Evolutionary conservation across 768 basidiomycete species (phyloP).

Genomic region (Russula brevipes): DNA sequence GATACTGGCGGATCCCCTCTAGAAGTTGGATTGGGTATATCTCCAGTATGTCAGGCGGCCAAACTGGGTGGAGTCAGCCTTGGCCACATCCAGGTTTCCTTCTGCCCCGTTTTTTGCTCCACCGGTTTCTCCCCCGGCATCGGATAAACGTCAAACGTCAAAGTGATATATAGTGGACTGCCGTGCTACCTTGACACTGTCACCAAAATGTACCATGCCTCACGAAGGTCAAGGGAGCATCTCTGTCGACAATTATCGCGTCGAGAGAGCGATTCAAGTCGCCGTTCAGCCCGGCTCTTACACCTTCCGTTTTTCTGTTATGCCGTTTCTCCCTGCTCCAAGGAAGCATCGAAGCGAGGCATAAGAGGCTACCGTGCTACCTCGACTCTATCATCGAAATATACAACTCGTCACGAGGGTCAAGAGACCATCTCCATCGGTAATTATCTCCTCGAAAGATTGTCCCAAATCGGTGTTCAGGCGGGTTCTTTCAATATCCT

Average conservation of each 20-base stretch:
- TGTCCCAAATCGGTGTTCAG: slow-evolving; percentile 60
- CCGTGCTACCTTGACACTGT: too few relatives aligned
- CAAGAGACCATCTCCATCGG: slow-evolving; percentile 42
- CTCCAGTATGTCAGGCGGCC: neutral
- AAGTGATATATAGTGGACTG: too few relatives aligned
- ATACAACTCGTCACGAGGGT: slow-evolving; percentile 4
- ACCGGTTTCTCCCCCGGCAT: too few relatives aligned
- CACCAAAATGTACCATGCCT: too few relatives aligned
- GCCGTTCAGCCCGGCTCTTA: too few relatives aligned
- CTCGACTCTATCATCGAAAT: neutral
- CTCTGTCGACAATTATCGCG: too few relatives aligned
- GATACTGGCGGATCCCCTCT: too few relatives aligned
- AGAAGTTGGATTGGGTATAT: too few relatives aligned
- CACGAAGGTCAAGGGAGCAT: too few relatives aligned
- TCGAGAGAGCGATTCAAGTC: too few relatives aligned
- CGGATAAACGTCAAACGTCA: too few relatives aligned
- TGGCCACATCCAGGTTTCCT: neutral
- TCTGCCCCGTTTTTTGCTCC: neutral
- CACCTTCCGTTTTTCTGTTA: too few relatives aligned
- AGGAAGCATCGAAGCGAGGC: neutral
- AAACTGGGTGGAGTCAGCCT: neutral
- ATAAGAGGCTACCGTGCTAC: slow-evolving; percentile 3
- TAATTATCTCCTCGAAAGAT: slow-evolving; percentile 55
- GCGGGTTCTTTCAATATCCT: slow-evolving; percentile 34
- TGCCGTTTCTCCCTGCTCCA: neutral